Evolutionary conservation across 2,329 filamentous ascomycete species (phyloP), one percentile per base, ranked within the genome.

Genomic region (Annulohypoxylon truncatum): DNA sequence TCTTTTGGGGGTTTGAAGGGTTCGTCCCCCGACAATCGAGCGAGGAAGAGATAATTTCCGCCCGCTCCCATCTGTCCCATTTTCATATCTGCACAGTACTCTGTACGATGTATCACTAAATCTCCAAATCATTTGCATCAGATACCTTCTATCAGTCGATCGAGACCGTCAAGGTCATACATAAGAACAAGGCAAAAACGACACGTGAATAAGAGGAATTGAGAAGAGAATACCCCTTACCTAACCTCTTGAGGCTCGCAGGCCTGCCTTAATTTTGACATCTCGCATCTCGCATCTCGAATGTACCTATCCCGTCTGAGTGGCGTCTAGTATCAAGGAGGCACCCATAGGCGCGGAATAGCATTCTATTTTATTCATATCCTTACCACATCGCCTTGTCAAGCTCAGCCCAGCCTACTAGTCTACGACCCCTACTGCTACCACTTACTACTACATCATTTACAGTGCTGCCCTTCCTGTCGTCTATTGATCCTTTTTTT

Each of bases 11-110:
- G 31, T 35, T 35, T 35, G 31, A 35, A 35, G 31, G 10, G 12
- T n/a, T 35, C 31, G 10, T n/a, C 31, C n/a, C 10, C 31, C 31
- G 35, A 20, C 12, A n/a, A 22, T 35, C 38, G 28, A 28, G 31
- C 12, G 33, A 4, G 22, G 22, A 54, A 20, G 33, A 57, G 20
- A 56, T 33, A 28, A 42, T 56, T 57, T 22, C 54, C 54, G 22
- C 15, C 40, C 38, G n/a, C 33, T 58, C 33, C 35, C 33, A 55
- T 55, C n/a, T n/a, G n/a, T 42, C 15, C 18, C 42, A 38, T 29
- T 38, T 42, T 35, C 55, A 40, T 61, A 61, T 52, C 54, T 57
- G 56, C 60, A 64, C 60, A 61, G 64, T 67, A 61, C 28, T 44
- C 15, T 26, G 24, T 63, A 64, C 54, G 48, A 62, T 66, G 58